These are phyloP conservation scores for Dendrocalamus latiflorus DNA, from an alignment of 202 grass and related monocot genomes.

Conservation along the genomic window DNA sequence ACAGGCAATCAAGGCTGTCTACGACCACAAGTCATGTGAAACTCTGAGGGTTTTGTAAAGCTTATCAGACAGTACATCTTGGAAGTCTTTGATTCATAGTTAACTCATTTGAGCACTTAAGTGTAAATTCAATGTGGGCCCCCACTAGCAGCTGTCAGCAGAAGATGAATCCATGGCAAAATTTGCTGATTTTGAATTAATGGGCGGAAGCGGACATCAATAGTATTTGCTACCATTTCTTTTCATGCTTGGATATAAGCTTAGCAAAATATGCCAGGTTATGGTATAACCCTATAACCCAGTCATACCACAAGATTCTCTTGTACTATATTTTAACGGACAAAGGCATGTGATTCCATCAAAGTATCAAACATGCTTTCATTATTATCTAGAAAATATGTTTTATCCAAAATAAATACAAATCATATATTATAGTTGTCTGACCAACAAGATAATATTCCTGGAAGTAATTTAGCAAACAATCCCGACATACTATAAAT, in stretches of 20 bases:
- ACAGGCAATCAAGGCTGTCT: slow-evolving; percentile 49
- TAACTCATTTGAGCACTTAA: background rate
- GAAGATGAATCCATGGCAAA: background rate
- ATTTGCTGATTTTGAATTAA: background rate
- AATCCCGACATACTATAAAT: slow-evolving; percentile 4
- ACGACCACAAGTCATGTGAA: slow-evolving; percentile 48
- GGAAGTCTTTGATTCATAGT: slow-evolving; percentile 4
- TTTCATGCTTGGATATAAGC: background rate
- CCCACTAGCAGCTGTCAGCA: background rate
- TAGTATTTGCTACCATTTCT: background rate
- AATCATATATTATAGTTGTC: background rate
- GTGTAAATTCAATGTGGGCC: background rate
- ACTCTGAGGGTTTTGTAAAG: slow-evolving; percentile 13
- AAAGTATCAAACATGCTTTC: slow-evolving; percentile 6
- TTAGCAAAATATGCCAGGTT: slow-evolving; percentile 19
- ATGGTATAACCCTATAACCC: too few relatives aligned
- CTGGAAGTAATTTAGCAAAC: slow-evolving; percentile 15
- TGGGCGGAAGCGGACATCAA: background rate
- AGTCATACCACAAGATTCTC: slow-evolving; percentile 35
- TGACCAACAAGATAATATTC: slow-evolving; percentile 15
- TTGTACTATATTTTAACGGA: slow-evolving; percentile 27
- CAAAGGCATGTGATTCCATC: slow-evolving; percentile 34
- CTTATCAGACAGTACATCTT: background rate
- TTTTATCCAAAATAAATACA: slow-evolving; percentile 1
- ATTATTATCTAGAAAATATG: background rate